A percentile compares a stretch with the other conserved stretches of the same genome.
Evolutionary conservation across 2,329 filamentous ascomycete species (phyloP).

Genomic region (Cadophora sp.): DNA sequence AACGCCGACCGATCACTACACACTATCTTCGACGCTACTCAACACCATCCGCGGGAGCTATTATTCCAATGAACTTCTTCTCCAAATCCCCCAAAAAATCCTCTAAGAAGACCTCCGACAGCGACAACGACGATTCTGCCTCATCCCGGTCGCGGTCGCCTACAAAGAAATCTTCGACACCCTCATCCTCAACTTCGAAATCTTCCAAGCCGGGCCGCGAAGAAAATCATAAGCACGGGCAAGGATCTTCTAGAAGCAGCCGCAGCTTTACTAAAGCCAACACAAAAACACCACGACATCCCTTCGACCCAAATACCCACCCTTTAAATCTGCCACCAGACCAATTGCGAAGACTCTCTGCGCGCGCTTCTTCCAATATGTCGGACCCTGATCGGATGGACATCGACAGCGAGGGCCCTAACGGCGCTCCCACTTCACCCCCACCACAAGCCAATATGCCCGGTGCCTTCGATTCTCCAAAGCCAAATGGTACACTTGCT

Average conservation of each 20-base stretch:
- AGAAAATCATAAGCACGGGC: slow-evolving; percentile 39
- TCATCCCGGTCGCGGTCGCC: slow-evolving; percentile 40
- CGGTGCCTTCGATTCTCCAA: slow-evolving; percentile 51
- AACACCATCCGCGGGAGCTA: slow-evolving; percentile 27
- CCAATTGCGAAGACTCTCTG: slow-evolving; percentile 79
- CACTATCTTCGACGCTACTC: slow-evolving; percentile 15
- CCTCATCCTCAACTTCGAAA: slow-evolving; percentile 32
- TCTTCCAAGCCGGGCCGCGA: slow-evolving; percentile 39
- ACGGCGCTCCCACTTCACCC: slow-evolving; percentile 59
- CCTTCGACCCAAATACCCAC: slow-evolving; percentile 74
- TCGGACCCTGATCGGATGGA: slow-evolving; percentile 71
- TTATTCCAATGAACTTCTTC: slow-evolving; percentile 45
- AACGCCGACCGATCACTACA: slow-evolving; percentile 2
- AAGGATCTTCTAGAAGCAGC: slow-evolving; percentile 41
- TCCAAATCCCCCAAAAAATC: slow-evolving; percentile 44
- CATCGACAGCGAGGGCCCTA: slow-evolving; percentile 68
- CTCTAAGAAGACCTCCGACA: slow-evolving; percentile 40
- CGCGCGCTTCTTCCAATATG: slow-evolving; percentile 63
- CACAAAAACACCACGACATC: slow-evolving; percentile 46
- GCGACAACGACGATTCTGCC: slow-evolving; percentile 37
- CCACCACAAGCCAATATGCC: slow-evolving; percentile 52
- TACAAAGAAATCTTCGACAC: slow-evolving; percentile 40
- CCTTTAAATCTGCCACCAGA: slow-evolving; percentile 91
- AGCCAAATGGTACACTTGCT: slow-evolving; percentile 54
- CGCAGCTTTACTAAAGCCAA: slow-evolving; percentile 40